Evolutionary conservation across 2,329 filamentous ascomycete genomes (phyloP), one percentile per base, ranked within the genome.

Genomic region (Lachnellula subtilissima): DNA sequence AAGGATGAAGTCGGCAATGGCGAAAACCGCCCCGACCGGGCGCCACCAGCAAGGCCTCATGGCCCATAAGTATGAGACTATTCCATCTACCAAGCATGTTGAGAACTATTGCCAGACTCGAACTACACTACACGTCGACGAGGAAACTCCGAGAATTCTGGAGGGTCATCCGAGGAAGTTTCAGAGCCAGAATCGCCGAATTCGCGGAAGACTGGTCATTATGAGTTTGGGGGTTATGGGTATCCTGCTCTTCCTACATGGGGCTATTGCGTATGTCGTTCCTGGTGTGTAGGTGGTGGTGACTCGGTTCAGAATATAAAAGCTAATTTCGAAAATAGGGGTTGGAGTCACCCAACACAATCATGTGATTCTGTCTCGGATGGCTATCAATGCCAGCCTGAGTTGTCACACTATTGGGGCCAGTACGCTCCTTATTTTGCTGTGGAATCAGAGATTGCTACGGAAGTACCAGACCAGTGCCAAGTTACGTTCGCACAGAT

Each of bases 341-440:
- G 54, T 9, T 54, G 57, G 35, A 51, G 43, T n/a, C 39, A 55
- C 25, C 39, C 54, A 14, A 57, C 54, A 35, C 43, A 46, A 35
- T 63, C 64, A 36, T 70, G 69, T 64, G 67, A 69, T 53, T 64
- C 62, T 19, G 53, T 66, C 14, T 53, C 65, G 9, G 48, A 55
- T 52, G 69, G 69, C 37, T 71, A 65, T 54, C 62, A 62, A 54
- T 71, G 69, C 53, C 56, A 63, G 53, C 62, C 66, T 25, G 57
- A 64, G 43, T 68, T 71, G 37, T 69, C 69, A 48, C 69, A 65
- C 19, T 66, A 56, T 54, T 96, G 91, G 90, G 92, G 91, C 54
- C 91, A 93, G 70, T 96, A 96, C 71, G 88, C 90, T 17, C 89
- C 91, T 2, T 95, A 85, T 74, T 96, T 89, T 72, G 80, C 86